Evolutionary conservation across 2,329 filamentous ascomycete species (phyloP).

Genomic region (Elsinoe australis): DNA sequence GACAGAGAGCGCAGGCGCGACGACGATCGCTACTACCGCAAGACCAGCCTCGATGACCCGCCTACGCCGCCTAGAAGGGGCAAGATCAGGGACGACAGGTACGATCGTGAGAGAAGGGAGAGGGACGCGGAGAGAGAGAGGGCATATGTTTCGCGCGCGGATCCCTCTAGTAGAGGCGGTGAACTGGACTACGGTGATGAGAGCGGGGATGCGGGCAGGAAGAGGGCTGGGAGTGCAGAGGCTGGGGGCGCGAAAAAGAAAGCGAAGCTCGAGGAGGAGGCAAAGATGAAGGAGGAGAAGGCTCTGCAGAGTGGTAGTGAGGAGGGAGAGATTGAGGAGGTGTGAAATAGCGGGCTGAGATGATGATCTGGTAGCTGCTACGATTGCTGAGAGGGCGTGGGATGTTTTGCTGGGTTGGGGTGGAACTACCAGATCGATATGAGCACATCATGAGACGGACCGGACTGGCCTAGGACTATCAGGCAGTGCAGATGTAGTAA

Average conservation of each 20-base stretch:
- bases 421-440: too few relatives aligned
- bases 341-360: constrained; percentile 32
- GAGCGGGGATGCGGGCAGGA: constrained; percentile 54
- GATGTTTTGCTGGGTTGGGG: too few relatives aligned
- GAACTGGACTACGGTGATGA: constrained; percentile 84
- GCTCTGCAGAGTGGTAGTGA: constrained; percentile 79
- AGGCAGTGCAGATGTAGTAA: too few relatives aligned
- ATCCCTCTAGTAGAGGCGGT: constrained; percentile 70
- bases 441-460: too few relatives aligned
- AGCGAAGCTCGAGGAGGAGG: constrained; percentile 19
- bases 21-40: constrained; percentile 23
- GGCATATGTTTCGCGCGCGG: constrained; percentile 72
- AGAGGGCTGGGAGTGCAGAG: constrained; percentile 11
- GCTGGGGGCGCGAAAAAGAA: constrained; percentile 7
- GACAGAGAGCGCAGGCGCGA: constrained; percentile 22
- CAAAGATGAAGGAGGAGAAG: constrained; percentile 51
- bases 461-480: too few relatives aligned
- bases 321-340: constrained; percentile 94
- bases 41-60: constrained; percentile 13
- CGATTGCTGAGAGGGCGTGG: too few relatives aligned
- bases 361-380: too few relatives aligned
- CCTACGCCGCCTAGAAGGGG: constrained; percentile 18
- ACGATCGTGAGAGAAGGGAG: constrained; percentile 79
- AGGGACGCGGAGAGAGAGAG: constrained; percentile 86
- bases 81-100: constrained; percentile 38